Base-by-base conservation (phyloP, 2,329 filamentous ascomycete species). In the Akanthomyces lecanii region DNA sequence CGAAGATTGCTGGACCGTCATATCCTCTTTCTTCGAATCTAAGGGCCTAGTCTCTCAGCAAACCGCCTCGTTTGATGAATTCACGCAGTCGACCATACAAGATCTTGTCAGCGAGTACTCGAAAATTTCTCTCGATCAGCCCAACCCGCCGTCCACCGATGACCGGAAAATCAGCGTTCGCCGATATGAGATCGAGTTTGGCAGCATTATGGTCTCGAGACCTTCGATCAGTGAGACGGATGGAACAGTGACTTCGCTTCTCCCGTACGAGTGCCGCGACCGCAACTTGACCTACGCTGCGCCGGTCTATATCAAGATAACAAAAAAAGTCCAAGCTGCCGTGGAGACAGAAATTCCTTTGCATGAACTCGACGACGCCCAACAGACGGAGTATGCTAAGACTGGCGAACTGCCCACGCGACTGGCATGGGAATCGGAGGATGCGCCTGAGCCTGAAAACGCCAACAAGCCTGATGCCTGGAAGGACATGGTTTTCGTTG, bases 1-100 rank as follows among this genome's bases (percentile, higher is more conserved):
- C 65, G 95, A 98, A 80, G 96, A 99, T 78, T 97, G 92, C 81
- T 99, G 96, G 95, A 90, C 90, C 67, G 94, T 98, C 72, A 98
- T 99, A 74, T 92, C 91, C 63, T 90, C 95, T 11, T 98, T 97
- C 81, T 99, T 99, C 79, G 92, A 97, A 70, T 85, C 88, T 66
- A 99, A 98, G 78, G 94, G 95, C 71, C 84, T 99, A 38, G 95
- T 97, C 25, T 97, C 95, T 18, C 94, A 99, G 78, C 95, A 99
- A 80, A 88, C 98, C 66, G 94, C 98, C 75, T 99, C 96, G 0
- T 99, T 97, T 78, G 92, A 99, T 78, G 93, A 98, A 74, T 99
- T 99, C 72, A 93, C 95, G 63, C 88, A 89, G 65, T 92, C 91
- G 25, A 97, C 93, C 0, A 94, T 99, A 77, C 93, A 98, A 73